Percentiles rank a stretch among this genome's conserved stretches.
Evolutionary conservation across 2,329 filamentous ascomycete species (phyloP).

Genomic region (Pestalotiopsis fici): DNA sequence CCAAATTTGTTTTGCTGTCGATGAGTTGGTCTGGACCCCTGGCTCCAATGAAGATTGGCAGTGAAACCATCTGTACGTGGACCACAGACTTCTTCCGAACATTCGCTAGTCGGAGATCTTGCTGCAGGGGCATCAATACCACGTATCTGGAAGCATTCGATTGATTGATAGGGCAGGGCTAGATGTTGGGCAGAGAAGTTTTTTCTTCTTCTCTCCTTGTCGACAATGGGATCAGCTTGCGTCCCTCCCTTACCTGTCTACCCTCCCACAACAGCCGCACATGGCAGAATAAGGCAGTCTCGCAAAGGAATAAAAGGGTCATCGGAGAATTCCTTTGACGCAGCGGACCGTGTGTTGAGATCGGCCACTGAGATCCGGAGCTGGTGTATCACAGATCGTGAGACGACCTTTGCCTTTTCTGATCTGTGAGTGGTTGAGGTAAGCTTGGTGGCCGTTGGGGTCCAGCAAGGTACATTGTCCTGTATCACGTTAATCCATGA

Average conservation of each 20-base stretch:
- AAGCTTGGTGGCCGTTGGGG: background rate
- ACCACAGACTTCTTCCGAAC: background rate
- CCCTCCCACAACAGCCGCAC: background rate
- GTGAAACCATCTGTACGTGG: background rate
- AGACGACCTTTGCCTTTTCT: background rate
- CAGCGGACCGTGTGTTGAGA: slow-evolving; percentile 1
- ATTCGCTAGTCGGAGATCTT: background rate
- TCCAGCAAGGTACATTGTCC: background rate
- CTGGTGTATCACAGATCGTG: slow-evolving; percentile 2
- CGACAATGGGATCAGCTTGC: background rate
- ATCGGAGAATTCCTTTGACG: slow-evolving; percentile 5
- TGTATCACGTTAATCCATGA: background rate
- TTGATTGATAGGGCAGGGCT: background rate
- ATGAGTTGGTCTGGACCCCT: background rate
- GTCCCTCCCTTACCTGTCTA: background rate
- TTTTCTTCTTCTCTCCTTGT: background rate
- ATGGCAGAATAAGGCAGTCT: background rate
- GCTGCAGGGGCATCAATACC: background rate
- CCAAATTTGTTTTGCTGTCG: background rate
- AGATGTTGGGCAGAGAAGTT: background rate
- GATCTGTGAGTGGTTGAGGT: background rate
- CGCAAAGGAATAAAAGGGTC: background rate
- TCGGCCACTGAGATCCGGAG: slow-evolving; percentile 7
- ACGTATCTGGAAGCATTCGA: background rate
- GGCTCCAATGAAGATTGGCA: background rate